Conservation (phyloP, 2,329 filamentous ascomycete genomes). For the Colletotrichum tropicicola region DNA sequence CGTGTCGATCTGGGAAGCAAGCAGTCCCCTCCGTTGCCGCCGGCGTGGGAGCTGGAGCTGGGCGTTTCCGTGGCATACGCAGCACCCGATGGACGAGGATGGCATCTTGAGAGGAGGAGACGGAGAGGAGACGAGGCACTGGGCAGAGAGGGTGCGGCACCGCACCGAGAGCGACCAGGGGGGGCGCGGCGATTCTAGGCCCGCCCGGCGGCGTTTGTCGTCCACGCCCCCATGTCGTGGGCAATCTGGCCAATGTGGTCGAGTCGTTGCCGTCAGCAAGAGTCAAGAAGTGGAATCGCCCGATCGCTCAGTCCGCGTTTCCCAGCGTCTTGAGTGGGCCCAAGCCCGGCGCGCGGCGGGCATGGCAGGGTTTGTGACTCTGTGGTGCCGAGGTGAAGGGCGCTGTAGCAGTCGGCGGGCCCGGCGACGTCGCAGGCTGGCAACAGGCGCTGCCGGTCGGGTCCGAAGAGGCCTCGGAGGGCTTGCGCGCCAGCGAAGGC, state of each 20-base stretch:
- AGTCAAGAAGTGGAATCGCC: constrained; percentile 12
- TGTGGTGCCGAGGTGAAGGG: constrained; percentile 21
- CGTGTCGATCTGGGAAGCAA: constrained; percentile 1
- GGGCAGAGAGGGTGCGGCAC: background rate
- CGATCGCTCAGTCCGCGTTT: constrained; percentile 16
- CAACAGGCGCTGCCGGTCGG: constrained; percentile 18
- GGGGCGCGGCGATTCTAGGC: constrained; percentile 18
- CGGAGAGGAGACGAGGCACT: background rate
- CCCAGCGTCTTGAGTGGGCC: constrained; percentile 13
- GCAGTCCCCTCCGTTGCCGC: constrained; percentile 3
- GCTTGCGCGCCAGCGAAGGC: background rate
- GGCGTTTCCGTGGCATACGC: background rate
- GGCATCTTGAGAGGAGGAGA: background rate
- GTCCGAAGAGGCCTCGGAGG: constrained; percentile 3
- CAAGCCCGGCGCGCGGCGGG: constrained; percentile 20
- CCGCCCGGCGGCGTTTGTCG: constrained; percentile 21
- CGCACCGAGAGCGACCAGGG: background rate
- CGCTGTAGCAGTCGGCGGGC: constrained; percentile 24
- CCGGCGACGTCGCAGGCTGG: constrained; percentile 18
- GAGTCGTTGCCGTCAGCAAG: background rate
- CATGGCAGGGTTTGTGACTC: constrained; percentile 26
- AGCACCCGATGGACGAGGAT: background rate
- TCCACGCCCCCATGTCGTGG: constrained; percentile 26
- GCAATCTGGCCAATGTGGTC: constrained; percentile 6
- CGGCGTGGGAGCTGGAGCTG: constrained; percentile 6